Evolutionary conservation across 2,329 filamentous ascomycete species (phyloP).

Genomic region (Mycosphaerella arachidis): DNA sequence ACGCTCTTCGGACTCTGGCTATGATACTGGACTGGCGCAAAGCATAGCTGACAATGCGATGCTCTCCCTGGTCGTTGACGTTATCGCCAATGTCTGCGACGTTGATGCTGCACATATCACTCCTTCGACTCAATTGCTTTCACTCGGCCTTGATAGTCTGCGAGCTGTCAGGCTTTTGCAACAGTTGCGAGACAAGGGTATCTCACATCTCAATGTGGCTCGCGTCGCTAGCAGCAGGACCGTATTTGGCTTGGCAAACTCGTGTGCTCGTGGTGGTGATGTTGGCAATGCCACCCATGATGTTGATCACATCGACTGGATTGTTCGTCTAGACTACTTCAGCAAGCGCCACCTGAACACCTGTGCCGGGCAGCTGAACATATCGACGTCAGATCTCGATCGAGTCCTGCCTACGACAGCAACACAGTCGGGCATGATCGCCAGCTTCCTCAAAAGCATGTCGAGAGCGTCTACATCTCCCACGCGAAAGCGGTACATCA

Average conservation of each 20-base stretch:
- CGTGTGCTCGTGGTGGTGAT: neutral
- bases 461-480: conserved; percentile 49
- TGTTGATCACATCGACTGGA: neutral
- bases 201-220: conserved; percentile 6
- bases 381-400: conserved; percentile 18
- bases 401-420: conserved; percentile 60
- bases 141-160: conserved; percentile 11
- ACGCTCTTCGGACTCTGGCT: conserved; percentile 6
- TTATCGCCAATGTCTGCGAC: conserved; percentile 2
- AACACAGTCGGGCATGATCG: conserved; percentile 75
- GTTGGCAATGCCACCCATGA: neutral
- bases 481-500: conserved; percentile 11
- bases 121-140: conserved; percentile 2
- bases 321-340: conserved; percentile 4
- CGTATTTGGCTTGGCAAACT: conserved; percentile 2
- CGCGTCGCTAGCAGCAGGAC: conserved; percentile 6
- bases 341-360: neutral
- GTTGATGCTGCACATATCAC: neutral
- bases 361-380: neutral
- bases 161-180: conserved; percentile 9
- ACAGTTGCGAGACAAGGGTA: conserved; percentile 4
- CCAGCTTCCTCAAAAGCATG: conserved; percentile 56
- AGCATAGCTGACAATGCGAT: conserved; percentile 3
- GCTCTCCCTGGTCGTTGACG: neutral
- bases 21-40: conserved; percentile 1